These are phyloP conservation scores for Coprinopsis marcescibilis DNA, from an alignment of 768 basidiomycete species.

Conservation along the genomic window DNA sequence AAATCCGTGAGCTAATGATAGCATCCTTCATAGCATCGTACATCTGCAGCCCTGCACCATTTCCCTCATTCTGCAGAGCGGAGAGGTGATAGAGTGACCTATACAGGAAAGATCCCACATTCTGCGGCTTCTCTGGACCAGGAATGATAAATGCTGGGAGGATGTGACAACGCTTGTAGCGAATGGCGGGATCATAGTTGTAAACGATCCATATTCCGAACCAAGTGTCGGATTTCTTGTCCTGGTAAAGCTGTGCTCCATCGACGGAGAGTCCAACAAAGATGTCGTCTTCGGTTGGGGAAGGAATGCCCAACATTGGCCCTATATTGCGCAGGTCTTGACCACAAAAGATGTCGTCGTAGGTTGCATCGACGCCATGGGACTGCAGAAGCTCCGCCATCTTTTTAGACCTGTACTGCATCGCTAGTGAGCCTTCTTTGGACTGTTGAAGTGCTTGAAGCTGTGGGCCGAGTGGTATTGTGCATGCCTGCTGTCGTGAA, in stretches of 20 bases:
- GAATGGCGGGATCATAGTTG: constrained; percentile 18
- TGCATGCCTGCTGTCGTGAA: constrained; percentile 18
- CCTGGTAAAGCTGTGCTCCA: constrained; percentile 33
- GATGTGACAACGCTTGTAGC: constrained; percentile 23
- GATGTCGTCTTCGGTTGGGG: constrained; percentile 17
- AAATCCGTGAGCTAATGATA: constrained; percentile 15
- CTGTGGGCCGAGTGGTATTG: constrained; percentile 30
- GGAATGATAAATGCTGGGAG: constrained; percentile 19
- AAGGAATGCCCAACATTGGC: constrained; percentile 14
- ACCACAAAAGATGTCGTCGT: constrained; percentile 24
- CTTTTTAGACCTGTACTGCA: constrained; percentile 14
- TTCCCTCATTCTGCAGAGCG: constrained; percentile 22
- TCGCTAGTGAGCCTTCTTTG: constrained; percentile 13
- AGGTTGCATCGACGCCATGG: background rate
- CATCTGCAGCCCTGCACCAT: constrained; percentile 19
- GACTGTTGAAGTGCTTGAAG: constrained; percentile 24
- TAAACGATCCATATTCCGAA: constrained; percentile 24
- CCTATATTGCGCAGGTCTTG: constrained; percentile 18
- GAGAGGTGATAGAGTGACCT: constrained; percentile 28
- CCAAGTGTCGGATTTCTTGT: constrained; percentile 28
- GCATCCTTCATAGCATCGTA: constrained; percentile 21
- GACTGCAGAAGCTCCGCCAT: constrained; percentile 6
- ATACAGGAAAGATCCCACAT: constrained; percentile 29
- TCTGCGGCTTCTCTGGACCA: constrained; percentile 27
- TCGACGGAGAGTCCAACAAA: constrained; percentile 29